Evolutionary conservation across 2,329 filamentous ascomycete genomes (phyloP), one percentile per base, ranked within the genome.

Genomic region (Juglanconis sp.): DNA sequence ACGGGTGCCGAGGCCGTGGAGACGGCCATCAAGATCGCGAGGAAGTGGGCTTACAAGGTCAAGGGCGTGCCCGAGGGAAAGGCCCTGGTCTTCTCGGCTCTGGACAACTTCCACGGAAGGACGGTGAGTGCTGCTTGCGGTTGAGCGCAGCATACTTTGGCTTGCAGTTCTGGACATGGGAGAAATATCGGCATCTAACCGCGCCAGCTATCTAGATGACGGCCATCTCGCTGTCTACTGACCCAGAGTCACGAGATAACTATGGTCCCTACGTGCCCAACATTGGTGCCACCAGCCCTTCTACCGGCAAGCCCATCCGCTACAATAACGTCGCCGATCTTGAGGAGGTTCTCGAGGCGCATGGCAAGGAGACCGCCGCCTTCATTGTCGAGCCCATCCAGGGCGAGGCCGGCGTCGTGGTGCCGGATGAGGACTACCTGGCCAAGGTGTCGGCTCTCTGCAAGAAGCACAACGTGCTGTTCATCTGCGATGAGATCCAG

Each of bases 401-500:
- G 79, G 95, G 95, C 62, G 95, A 98, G 79, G 95, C 95, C 1
- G 95, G 95, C 64, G 96, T 99, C 52, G 91, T 98, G 11, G 95
- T 98, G 9, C 95, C 95, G 5, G 90, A 94, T 66, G 91, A 94
- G 55, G 88, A 88, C 76, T 99, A 99, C 77, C 85, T 99, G 38
- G 76, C 81, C 67, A 86, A 88, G 70, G 91, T 93, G 50, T 85
- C 92, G 59, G 89, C 84, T 31, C 87, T 98, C 31, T 99, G 95
- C 81, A 92, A 91, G 76, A 90, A 96, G 82, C 87, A 98, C 82
- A 96, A 97, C 65, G 92, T 96, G 44, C 86, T 99, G 52, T 80
- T 99, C 72, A 98, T 99, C 75, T 96, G 91, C 75, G 95, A 99
- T 74, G 95, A 99, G 82, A 97, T 99, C 70, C 95, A 99, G 78